These are phyloP conservation scores for Coemansia sp. DNA, from an alignment of 192 early-diverging fungal species.

Conservation along the genomic window DNA sequence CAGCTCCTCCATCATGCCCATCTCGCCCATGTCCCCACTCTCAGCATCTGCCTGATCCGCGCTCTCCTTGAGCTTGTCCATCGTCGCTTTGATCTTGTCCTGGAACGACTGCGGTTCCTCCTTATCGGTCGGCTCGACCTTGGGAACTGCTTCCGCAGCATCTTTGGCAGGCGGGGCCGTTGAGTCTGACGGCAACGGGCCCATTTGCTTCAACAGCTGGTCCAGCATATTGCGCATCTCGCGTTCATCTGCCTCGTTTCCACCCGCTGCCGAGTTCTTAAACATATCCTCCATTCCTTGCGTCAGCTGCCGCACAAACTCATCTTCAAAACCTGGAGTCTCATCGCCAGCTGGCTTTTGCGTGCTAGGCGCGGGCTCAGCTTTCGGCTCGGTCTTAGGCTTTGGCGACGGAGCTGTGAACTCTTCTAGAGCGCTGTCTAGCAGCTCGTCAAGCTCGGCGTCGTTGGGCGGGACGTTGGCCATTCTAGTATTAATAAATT, in stretches of 20 bases:
- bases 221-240: conserved; percentile 74
- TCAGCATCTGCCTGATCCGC: conserved; percentile 78
- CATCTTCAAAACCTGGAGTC: conserved; percentile 57
- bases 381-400: conserved; percentile 27
- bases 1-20: conserved; percentile 85
- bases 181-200: conserved; percentile 26
- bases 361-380: conserved; percentile 6
- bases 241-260: conserved; percentile 22
- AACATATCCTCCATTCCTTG: conserved; percentile 75
- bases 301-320: conserved; percentile 71
- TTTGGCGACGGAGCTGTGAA: conserved; percentile 51
- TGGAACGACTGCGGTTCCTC: conserved; percentile 64
- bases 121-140: background rate
- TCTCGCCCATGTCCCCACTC: conserved; percentile 53
- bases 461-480: conserved; percentile 50
- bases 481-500: conserved; percentile 4
- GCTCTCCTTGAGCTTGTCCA: conserved; percentile 85
- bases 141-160: background rate
- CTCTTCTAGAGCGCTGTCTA: conserved; percentile 78
- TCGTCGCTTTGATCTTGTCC: conserved; percentile 83
- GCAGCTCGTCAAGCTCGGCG: conserved; percentile 65
- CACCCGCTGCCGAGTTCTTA: conserved; percentile 28
- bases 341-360: conserved; percentile 22
- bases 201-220: conserved; percentile 67
- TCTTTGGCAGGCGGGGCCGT: background rate